Evolutionary conservation across 2,329 filamentous ascomycete species (phyloP), one percentile per base, ranked within the genome.

Genomic region (Aspergillus ochraceus): DNA sequence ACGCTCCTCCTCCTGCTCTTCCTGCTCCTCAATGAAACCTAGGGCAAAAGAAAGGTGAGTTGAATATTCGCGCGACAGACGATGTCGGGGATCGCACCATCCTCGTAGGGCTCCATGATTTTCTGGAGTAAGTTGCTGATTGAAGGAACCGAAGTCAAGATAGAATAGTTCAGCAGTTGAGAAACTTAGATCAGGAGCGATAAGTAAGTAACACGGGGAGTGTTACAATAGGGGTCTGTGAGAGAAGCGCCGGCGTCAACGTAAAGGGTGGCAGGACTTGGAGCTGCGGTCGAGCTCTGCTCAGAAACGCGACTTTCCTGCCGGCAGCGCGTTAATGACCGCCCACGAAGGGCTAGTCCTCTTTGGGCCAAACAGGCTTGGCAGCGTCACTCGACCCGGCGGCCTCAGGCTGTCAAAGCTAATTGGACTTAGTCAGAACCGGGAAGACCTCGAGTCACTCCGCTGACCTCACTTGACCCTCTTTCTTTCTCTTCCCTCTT

Each of bases 1-100:
- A 84, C 74, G 89, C 83, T 90, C 88, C 55, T 91, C 90, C 60
- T 92, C 88, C 62, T 87, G 84, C 51, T 83, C 74, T 56, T 76
- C 75, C 54, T 76, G 74, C 60, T 76, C 74, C 62, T 75, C 74
- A 60, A 74, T 69, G 46, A 71, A 70, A 58, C 68, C 71, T 69
- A 55, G 46, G 58, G 57, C 60, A 65, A 60, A 39, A 45, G 26
- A 36, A 36, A 54, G 14, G 59, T 58, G 57, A 74, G 67, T 70
- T 64, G 61, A 49, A 49, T 19, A 55, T 42, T 49, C 57, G 60
- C 53, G 56, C 54, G 66, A 59, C 55, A 17, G 49, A 58, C 49
- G 26, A 30, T 32, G 32, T 36, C 60, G 60, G 60, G 58, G 64
- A 62, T 55, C 60, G 62, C 63, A 68, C 72, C 70, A 49, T 76